A percentile compares a stretch with the other conserved stretches of the same genome.
Conservation (phyloP, 441 rosid genomes). For the Pelargonium citronellum region DNA sequence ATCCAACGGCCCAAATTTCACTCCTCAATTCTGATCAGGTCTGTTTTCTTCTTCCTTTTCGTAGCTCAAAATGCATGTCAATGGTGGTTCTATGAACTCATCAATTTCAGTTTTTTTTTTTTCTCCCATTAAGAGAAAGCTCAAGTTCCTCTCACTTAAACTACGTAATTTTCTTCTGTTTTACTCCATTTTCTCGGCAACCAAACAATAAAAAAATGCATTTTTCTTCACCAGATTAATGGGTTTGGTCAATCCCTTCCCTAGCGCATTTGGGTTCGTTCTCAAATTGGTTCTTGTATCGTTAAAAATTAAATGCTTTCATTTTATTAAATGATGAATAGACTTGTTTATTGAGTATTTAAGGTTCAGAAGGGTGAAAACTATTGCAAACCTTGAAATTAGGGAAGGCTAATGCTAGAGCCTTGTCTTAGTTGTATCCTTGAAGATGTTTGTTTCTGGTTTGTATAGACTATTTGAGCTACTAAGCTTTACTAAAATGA, state of each 20-base stretch:
- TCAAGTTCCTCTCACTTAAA: too few relatives aligned
- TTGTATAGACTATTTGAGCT: too few relatives aligned
- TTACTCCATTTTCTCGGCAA: not conserved
- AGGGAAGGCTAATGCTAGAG: not conserved
- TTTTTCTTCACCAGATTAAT: not conserved
- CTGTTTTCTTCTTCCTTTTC: not conserved
- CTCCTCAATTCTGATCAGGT: slow-evolving; percentile 1
- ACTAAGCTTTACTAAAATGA: too few relatives aligned
- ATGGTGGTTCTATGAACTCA: not conserved
- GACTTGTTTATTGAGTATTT: not conserved
- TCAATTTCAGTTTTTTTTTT: not conserved
- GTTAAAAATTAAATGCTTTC: not conserved
- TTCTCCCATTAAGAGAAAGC: not conserved
- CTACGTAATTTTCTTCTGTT: not conserved
- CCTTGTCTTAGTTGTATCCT: not conserved
- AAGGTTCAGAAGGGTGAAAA: not conserved
- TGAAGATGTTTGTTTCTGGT: too few relatives aligned
- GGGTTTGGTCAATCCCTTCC: not conserved
- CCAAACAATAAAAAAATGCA: not conserved
- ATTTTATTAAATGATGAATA: not conserved
- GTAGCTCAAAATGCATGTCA: not conserved
- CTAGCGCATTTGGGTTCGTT: not conserved
- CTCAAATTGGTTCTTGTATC: not conserved
- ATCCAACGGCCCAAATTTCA: not conserved
- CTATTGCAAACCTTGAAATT: not conserved